Conservation (phyloP, 805 yeast genomes). For the Starmerella bombicola region DNA sequence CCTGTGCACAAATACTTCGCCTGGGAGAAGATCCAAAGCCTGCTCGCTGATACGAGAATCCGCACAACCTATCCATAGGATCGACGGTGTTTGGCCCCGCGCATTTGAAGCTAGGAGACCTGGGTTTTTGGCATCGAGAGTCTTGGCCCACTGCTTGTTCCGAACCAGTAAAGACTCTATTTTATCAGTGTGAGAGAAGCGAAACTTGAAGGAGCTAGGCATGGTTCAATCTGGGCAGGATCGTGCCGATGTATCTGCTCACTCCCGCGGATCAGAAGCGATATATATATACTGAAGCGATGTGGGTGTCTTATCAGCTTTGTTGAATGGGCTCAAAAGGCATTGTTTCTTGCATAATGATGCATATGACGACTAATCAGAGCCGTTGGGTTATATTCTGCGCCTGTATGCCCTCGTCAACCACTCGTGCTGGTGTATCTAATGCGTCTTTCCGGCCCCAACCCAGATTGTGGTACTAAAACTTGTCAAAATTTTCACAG, state of each 20-base stretch:
- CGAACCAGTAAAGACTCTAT: conserved; percentile 30
- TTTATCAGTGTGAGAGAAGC: conserved; percentile 29
- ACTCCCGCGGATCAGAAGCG: too few relatives aligned
- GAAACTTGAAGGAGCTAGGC: conserved; percentile 19
- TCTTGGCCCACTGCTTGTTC: conserved; percentile 36
- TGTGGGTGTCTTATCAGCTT: too few relatives aligned
- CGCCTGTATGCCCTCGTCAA: too few relatives aligned
- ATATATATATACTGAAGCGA: too few relatives aligned
- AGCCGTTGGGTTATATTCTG: not conserved
- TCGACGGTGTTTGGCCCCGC: conserved; percentile 82
- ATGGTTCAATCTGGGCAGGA: too few relatives aligned
- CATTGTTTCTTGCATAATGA: too few relatives aligned
- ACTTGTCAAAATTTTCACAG: too few relatives aligned
- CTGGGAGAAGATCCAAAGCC: conserved; percentile 68
- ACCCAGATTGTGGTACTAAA: too few relatives aligned
- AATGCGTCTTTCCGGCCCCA: too few relatives aligned
- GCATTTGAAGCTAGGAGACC: conserved; percentile 52
- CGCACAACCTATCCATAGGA: conserved; percentile 88
- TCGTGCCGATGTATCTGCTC: too few relatives aligned
- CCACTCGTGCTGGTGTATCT: too few relatives aligned
- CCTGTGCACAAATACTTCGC: conserved; percentile 80
- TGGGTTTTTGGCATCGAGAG: conserved; percentile 40
- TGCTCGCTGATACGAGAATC: conserved; percentile 82
- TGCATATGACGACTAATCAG: not conserved
- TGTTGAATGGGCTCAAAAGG: too few relatives aligned